A percentile compares a stretch with the other conserved stretches of the same genome.
These are phyloP conservation scores for Omphalotus olearius DNA, from an alignment of 1,284 basidiomycete genomes.

Conservation along the genomic window DNA sequence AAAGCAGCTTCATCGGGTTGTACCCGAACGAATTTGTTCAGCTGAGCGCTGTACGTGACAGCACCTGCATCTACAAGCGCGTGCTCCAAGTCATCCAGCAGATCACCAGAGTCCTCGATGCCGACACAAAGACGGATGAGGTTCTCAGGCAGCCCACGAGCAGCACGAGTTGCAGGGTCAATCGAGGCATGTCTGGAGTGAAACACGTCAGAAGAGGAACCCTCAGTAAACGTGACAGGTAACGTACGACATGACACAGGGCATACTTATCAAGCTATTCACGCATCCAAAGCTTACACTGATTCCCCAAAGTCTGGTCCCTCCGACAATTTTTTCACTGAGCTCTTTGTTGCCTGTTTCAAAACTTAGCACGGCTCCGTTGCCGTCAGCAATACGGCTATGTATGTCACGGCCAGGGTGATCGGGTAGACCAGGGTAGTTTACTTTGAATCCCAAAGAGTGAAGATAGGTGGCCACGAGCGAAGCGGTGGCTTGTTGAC, in stretches of 20 bases:
- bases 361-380: conserved; percentile 94
- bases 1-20: conserved; percentile 41
- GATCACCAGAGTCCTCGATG: conserved; percentile 92
- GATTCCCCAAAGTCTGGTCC: conserved; percentile 94
- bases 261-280: conserved; percentile 99
- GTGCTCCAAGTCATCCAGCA: conserved; percentile 93
- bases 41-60: conserved; percentile 52
- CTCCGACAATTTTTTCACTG: conserved; percentile 91
- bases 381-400: conserved; percentile 83
- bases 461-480: conserved; percentile 88
- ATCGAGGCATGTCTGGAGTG: conserved; percentile 90
- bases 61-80: conserved; percentile 92
- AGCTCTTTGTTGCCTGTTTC: conserved; percentile 89
- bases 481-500: conserved; percentile 84
- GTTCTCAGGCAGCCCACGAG: conserved; percentile 94
- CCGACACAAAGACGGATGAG: conserved; percentile 98
- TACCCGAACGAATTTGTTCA: conserved; percentile 50
- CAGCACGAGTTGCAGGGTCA: conserved; percentile 88
- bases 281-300: conserved; percentile 98
- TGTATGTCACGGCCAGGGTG: conserved; percentile 89
- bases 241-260: conserved; percentile 97
- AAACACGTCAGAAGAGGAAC: not conserved
- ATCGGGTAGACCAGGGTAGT: conserved; percentile 87
- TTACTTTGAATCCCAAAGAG: conserved; percentile 85
- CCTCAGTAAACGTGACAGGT: not conserved